Evolutionary conservation across 2,329 filamentous ascomycete species (phyloP).

Genomic region (Claviceps digitariae): DNA sequence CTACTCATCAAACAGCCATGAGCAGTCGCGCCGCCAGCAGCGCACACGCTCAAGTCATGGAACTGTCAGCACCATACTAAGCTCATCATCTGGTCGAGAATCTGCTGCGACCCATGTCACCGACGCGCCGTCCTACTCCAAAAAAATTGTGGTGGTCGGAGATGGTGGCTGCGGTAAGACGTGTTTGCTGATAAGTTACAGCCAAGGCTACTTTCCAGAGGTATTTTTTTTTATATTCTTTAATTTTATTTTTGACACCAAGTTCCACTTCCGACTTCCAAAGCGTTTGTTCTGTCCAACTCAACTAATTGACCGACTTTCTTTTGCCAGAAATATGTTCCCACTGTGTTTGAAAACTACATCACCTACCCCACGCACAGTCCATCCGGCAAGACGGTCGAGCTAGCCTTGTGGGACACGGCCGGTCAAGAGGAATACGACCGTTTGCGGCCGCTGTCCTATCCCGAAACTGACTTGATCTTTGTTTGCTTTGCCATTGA

Average conservation of each 20-base stretch:
- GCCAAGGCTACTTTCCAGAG: constrained; percentile 97
- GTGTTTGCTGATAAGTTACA: constrained; percentile 95
- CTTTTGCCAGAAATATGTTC: constrained; percentile 80
- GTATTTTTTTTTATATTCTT: constrained; percentile 44
- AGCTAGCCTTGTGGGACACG: constrained; percentile 96
- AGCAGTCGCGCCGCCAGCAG: constrained; percentile 30
- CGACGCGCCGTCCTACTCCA: constrained; percentile 84
- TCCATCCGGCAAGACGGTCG: constrained; percentile 81
- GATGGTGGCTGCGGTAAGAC: constrained; percentile 98
- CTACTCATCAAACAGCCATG: constrained; percentile 26
- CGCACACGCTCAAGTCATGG: constrained; percentile 69
- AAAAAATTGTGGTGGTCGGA: constrained; percentile 98
- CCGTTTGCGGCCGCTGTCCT: constrained; percentile 84
- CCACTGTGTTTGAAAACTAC: constrained; percentile 99
- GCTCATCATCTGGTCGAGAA: constrained; percentile 59
- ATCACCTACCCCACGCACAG: constrained; percentile 92
- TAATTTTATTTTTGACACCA: no score
- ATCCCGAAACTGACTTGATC: constrained; percentile 93
- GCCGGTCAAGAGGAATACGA: constrained; percentile 98
- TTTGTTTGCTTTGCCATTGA: constrained; percentile 99
- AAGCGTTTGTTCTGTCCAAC: background rate
- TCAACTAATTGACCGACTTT: background rate
- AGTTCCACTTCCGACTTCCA: no score
- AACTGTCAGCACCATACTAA: constrained; percentile 76
- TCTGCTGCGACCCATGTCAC: constrained; percentile 76